Evolutionary conservation across 768 basidiomycete species (phyloP), one percentile per base, ranked within the genome.

Genomic region (Hygrophorus russula): DNA sequence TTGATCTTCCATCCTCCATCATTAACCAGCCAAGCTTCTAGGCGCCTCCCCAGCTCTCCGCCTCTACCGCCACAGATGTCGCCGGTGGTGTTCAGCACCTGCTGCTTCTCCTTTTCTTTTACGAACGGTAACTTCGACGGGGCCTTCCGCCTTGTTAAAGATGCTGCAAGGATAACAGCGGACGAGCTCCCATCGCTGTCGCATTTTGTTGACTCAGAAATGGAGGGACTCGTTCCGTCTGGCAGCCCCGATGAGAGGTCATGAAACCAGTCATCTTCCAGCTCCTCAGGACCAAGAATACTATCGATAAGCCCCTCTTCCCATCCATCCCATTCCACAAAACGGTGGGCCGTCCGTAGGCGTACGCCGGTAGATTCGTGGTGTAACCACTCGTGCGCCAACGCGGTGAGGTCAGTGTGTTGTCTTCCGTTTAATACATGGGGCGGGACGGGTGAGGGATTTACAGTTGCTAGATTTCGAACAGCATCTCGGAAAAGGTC

Each of bases 281-380:
- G 58, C 14, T 85, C 83, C 51, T 76, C 80, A 0, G 78, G 72
- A 1, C 84, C 85, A 14, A 90, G 66, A 27, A 88, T 84, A 45
- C 76, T 78, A 4, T 78, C 76, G 1, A 83, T 74, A 13, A 91
- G 66, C 0, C 85, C 86, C 56, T 90, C 87, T 54, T 91, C 87
- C 87, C 88, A 91, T 2, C 87, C 88, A 51, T 90, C 87, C 87
- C 87, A 90, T 56, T 91, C 87, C 29, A 71, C 75, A 50, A 80
- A 85, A 19, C 85, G 78, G 58, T 91, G 87, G 3, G 82, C 84
- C 61, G 80, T 70, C 36, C 88, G 76, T 40, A 87, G 63, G 2
- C 77, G 72, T 35, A 71, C 67, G 3, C 88, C 82, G 12, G 71
- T 54, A 3, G 71, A 63, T 56, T 90, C 86, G 51, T 80, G 76